phyloP scores from a whole-genome alignment of 345 rosid species.

The Moricandia arvensis region DNA sequence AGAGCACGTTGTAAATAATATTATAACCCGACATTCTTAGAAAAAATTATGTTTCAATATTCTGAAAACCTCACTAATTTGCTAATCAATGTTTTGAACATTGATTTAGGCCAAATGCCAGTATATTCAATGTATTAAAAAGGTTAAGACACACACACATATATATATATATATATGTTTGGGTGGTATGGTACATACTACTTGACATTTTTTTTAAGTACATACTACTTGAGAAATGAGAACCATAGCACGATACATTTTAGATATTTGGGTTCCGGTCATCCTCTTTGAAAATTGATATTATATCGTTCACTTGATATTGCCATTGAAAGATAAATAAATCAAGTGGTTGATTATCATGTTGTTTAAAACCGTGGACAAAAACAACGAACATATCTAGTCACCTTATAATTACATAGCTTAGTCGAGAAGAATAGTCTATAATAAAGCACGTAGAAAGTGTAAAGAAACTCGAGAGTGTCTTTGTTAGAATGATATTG shows the following conservation, averaged over 20 bases:
- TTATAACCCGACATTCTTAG: neutral
- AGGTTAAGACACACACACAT: neutral
- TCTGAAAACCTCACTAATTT: neutral
- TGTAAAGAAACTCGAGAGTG: constrained; percentile 35
- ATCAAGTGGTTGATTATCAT: neutral
- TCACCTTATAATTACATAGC: neutral
- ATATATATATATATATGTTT: no score
- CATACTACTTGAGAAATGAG: neutral
- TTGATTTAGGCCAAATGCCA: neutral
- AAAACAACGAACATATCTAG: neutral
- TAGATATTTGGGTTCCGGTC: neutral
- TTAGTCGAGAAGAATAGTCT: neutral
- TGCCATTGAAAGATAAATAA: neutral
- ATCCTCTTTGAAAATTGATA: neutral
- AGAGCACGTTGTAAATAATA: constrained; percentile 10
- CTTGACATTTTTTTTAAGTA: neutral
- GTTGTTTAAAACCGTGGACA: neutral
- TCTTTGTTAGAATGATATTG: constrained; percentile 30
- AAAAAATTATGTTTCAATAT: neutral
- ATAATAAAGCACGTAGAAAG: constrained; percentile 5
- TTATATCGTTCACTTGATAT: neutral
- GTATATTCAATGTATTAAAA: neutral
- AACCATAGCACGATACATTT: neutral
- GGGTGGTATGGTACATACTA: neutral
- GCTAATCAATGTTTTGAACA: neutral